Percentiles rank a stretch among this genome's conserved stretches.
Evolutionary conservation across 345 rosid genomes (phyloP).

Genomic region (Clausena lansium): DNA sequence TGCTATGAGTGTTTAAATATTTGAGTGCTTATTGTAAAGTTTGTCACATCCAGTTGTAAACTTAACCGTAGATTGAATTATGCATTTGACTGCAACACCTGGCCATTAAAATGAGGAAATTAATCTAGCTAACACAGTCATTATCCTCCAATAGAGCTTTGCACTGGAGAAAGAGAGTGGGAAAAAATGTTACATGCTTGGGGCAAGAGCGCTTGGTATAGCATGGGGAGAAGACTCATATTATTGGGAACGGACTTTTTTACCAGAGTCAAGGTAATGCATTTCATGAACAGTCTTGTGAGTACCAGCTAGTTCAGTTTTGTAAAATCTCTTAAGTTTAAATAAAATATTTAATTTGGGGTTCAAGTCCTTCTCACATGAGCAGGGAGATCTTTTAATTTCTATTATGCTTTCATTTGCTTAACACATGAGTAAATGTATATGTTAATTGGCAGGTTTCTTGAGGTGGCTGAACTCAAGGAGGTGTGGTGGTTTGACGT

Average conservation of each 20-base stretch:
- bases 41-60: no score
- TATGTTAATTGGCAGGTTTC: slow-evolving; percentile 13
- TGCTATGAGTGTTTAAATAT: no score
- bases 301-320: background rate
- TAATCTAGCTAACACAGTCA: background rate
- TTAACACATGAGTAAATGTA: no score
- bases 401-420: no score
- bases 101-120: background rate
- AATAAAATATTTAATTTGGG: no score
- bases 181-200: slow-evolving; percentile 30
- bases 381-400: no score
- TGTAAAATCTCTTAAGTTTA: no score
- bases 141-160: slow-evolving; percentile 14
- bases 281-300: no score
- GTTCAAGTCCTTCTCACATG: no score
- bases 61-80: no score
- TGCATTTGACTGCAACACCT: no score
- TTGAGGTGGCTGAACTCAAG: slow-evolving; percentile 25
- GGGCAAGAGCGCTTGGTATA: slow-evolving; percentile 32
- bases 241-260: slow-evolving; percentile 26
- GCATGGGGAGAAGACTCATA: slow-evolving; percentile 25
- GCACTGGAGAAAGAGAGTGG: slow-evolving; percentile 24
- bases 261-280: slow-evolving; percentile 15
- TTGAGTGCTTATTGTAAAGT: no score
- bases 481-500: slow-evolving; percentile 12